These are phyloP conservation scores for Lipomyces sp. DNA, from an alignment of 805 yeast species.

Conservation along the genomic window DNA sequence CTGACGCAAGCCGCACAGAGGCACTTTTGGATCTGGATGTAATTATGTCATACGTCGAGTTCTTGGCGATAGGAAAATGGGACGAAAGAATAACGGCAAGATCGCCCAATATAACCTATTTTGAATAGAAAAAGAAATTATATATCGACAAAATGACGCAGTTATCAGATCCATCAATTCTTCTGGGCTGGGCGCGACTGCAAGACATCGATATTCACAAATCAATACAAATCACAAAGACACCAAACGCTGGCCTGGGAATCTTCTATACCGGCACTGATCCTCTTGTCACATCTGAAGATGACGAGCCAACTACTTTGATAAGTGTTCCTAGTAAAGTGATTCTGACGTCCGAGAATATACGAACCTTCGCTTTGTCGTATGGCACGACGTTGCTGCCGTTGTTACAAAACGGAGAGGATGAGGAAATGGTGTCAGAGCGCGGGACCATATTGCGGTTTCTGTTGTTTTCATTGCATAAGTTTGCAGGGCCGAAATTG, in stretches of 20 bases:
- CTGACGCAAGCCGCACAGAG: no score
- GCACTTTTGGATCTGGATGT: no score
- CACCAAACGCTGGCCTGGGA: conserved; percentile 22
- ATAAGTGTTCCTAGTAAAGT: conserved; percentile 19
- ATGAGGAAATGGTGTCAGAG: conserved; percentile 6
- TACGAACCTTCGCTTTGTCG: conserved; percentile 16
- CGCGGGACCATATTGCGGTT: conserved; percentile 27
- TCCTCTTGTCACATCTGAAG: not conserved
- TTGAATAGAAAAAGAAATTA: not conserved
- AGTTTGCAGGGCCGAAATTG: not conserved
- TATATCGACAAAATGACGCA: not conserved
- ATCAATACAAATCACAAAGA: not conserved
- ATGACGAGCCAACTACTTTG: conserved; percentile 4
- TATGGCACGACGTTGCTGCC: not conserved
- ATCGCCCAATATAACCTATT: no score
- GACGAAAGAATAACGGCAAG: no score
- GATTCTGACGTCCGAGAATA: conserved; percentile 18
- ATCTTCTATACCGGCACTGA: conserved; percentile 7
- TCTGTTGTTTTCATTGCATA: conserved; percentile 22
- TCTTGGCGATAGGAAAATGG: no score
- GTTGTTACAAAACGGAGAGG: not conserved
- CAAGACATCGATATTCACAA: not conserved
- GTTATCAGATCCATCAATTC: not conserved
- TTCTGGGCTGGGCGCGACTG: not conserved
- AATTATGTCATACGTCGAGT: no score